Conservation (phyloP, 805 yeast species). For the Schwanniomyces pseudopolymorphus region DNA sequence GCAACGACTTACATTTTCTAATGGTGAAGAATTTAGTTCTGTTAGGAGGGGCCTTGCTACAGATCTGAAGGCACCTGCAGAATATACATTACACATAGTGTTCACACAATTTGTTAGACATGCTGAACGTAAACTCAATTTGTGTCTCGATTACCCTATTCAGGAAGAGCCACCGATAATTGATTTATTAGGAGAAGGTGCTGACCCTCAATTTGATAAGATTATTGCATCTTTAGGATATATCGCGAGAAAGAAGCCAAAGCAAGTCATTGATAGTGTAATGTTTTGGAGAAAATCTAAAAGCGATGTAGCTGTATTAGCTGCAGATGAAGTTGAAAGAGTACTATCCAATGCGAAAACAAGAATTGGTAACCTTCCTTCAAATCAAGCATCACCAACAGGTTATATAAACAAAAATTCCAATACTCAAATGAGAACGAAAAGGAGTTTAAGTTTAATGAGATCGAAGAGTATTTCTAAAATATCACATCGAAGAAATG, state of each 20-base stretch:
- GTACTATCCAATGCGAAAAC: conserved; percentile 38
- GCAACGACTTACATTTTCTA: conserved; percentile 26
- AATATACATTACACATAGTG: conserved; percentile 88
- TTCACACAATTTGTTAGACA: conserved; percentile 94
- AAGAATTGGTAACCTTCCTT: neutral
- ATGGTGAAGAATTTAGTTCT: conserved; percentile 32
- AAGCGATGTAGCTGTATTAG: conserved; percentile 70
- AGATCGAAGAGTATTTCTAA: conserved; percentile 39
- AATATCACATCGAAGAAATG: conserved; percentile 48
- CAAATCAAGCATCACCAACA: conserved; percentile 2
- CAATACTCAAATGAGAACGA: conserved; percentile 20
- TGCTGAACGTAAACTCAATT: conserved; percentile 82
- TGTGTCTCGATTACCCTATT: conserved; percentile 65
- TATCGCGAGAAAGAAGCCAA: conserved; percentile 85
- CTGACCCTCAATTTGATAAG: conserved; percentile 82
- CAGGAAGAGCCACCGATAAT: conserved; percentile 77
- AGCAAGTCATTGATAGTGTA: conserved; percentile 94
- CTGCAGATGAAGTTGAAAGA: conserved; percentile 41
- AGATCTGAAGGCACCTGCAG: conserved; percentile 73
- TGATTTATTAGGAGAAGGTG: conserved; percentile 79
- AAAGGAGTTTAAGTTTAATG: conserved; percentile 41
- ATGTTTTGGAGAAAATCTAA: conserved; percentile 98
- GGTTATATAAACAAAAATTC: conserved; percentile 11
- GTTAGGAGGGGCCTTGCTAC: conserved; percentile 42
- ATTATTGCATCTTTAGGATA: conserved; percentile 85